These are phyloP conservation scores for Craspedostauros australis DNA, from an alignment of 108 stramenopile species.

Conservation along the genomic window DNA sequence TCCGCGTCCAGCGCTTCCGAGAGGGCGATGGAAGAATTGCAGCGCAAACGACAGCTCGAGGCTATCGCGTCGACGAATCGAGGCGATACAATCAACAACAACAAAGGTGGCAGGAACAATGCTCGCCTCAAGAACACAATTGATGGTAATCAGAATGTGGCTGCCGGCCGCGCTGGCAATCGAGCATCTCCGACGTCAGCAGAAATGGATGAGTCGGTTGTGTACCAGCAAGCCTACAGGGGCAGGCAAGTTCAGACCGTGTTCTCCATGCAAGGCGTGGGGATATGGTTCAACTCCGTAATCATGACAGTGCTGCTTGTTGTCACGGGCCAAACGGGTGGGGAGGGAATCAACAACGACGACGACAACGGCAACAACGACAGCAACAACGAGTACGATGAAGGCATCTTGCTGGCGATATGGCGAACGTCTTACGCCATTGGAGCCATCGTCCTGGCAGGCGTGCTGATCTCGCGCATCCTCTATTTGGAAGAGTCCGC, in stretches of 20 bases:
- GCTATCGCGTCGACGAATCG: background rate
- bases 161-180: background rate
- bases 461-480: slow-evolving; percentile 40
- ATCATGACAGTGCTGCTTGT: slow-evolving; percentile 36
- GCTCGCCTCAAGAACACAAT: background rate
- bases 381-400: slow-evolving; percentile 8
- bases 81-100: background rate
- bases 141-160: background rate
- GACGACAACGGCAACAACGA: slow-evolving; percentile 9
- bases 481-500: slow-evolving; percentile 44
- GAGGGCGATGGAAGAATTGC: slow-evolving; percentile 37
- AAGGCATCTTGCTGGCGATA: slow-evolving; percentile 26
- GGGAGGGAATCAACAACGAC: background rate
- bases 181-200: background rate
- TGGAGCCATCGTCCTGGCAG: slow-evolving; percentile 40
- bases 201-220: background rate
- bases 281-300: slow-evolving; percentile 59
- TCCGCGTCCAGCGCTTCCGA: slow-evolving; percentile 51
- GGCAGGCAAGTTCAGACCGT: slow-evolving; percentile 46
- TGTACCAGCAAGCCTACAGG: background rate
- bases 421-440: slow-evolving; percentile 52
- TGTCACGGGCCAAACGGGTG: slow-evolving; percentile 10
- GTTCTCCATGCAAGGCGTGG: slow-evolving; percentile 72
- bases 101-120: too few relatives aligned
- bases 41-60: background rate